Evolutionary conservation across 75 land plant genomes (phyloP), one percentile per base, ranked within the genome.

Genomic region (Cryptomeria japonica): DNA sequence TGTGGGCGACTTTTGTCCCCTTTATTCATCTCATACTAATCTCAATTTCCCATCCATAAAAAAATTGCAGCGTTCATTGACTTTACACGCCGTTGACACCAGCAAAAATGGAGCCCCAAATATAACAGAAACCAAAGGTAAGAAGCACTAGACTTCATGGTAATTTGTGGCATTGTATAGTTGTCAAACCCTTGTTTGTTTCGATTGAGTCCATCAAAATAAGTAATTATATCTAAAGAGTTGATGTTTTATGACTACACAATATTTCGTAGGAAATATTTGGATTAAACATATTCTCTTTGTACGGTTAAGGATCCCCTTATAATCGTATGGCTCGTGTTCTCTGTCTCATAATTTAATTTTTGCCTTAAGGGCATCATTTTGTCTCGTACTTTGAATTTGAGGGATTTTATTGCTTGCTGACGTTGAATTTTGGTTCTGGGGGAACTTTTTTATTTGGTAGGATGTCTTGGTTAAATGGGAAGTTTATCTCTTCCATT

Each of bases 1-100:
- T 38, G 82, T 39, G 46, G 82, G 82, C 28, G 82, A 79, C 42
- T 79, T 79, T 41, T 79, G 82, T 79, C 82, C 82, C 82, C 46
- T 79, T 19, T 79, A 39, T 79, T 79, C 82, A 25, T 79, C 82
- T 79, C 82, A 7, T 22, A 39, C 44, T 46, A 39, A 79, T 79
- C 82, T 79, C 46, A 79, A 41, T 41, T 7, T 79, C 2, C 44
- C 82, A 19, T 41, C 82, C 28, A 39, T 46, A 1, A 34, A 22
- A 79, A 38, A 25, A 39, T 41, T 41, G 44, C 82, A 79, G 25
- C 82, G 9, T 79, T 19, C 28, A 79, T 19, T 38, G 82, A 41
- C 44, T 79, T 18, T 79, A 19, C 44, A 41, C 42, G 82, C 82
- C 19, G 82, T 41, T 39, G 38, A 38, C 25, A 13, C 38, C 42